These are phyloP conservation scores for Leptographium wingfieldii DNA, from an alignment of 2,329 filamentous ascomycete genomes.

Conservation along the genomic window DNA sequence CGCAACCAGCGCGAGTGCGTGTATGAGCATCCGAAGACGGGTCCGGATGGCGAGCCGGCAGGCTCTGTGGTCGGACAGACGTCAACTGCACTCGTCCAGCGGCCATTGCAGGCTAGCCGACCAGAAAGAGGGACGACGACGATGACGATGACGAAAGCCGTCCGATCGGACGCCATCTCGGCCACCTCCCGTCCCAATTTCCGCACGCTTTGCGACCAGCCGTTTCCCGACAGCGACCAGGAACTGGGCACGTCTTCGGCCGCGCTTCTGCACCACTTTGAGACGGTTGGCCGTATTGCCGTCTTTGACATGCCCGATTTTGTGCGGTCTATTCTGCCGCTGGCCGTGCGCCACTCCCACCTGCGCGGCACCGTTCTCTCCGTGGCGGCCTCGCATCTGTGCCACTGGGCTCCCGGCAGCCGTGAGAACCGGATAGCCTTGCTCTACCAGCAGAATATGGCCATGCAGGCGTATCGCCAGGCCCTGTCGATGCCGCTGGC, in stretches of 20 bases:
- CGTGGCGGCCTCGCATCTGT: constrained; percentile 12
- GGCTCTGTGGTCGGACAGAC: neutral
- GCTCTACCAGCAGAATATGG: constrained; percentile 14
- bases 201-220: constrained; percentile 2
- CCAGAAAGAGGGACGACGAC: neutral
- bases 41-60: neutral
- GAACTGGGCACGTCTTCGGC: constrained; percentile 10
- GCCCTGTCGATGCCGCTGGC: constrained; percentile 11
- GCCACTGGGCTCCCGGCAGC: constrained; percentile 9
- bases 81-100: neutral
- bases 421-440: constrained; percentile 11
- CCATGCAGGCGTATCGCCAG: constrained; percentile 10
- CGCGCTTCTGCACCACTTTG: constrained; percentile 12
- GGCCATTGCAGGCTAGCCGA: neutral
- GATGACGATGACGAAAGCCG: neutral
- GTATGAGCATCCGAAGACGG: constrained; percentile 5
- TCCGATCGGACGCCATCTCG: neutral
- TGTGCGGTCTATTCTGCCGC: constrained; percentile 6
- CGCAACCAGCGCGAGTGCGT: constrained; percentile 12
- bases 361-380: constrained; percentile 12
- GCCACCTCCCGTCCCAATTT: neutral
- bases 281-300: neutral
- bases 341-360: constrained; percentile 9
- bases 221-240: constrained; percentile 3
- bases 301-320: constrained; percentile 12